Evolutionary conservation across 2,329 filamentous ascomycete genomes (phyloP).

Genomic region (Albifimbria verrucaria): DNA sequence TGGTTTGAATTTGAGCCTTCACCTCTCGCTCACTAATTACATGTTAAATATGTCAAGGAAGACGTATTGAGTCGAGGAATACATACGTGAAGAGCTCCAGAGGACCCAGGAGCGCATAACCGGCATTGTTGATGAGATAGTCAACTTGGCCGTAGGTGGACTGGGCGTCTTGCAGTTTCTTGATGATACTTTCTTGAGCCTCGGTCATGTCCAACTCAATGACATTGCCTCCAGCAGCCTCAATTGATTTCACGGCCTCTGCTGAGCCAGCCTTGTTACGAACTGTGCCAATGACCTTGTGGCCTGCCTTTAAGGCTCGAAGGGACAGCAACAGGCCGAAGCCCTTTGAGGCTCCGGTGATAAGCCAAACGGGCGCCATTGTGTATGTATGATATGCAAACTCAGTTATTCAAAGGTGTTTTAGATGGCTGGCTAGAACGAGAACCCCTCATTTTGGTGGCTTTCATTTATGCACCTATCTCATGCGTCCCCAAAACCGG

Average conservation of each 20-base stretch:
- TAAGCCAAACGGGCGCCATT: slow-evolving; percentile 17
- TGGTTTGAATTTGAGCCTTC: slow-evolving; percentile 40
- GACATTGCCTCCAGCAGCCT: slow-evolving; percentile 21
- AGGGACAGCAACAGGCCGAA: slow-evolving; percentile 17
- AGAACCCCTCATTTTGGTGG: slow-evolving; percentile 1
- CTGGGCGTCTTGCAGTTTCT: slow-evolving; percentile 20
- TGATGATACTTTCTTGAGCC: slow-evolving; percentile 17
- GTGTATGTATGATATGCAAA: background rate
- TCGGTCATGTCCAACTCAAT: slow-evolving; percentile 26
- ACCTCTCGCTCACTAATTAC: slow-evolving; percentile 32
- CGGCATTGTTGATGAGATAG: slow-evolving; percentile 51
- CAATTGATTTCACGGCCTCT: slow-evolving; percentile 14
- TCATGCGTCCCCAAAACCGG: background rate
- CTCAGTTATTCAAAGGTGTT: background rate
- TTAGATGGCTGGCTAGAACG: background rate
- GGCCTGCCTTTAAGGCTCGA: slow-evolving; percentile 14
- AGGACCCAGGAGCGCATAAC: slow-evolving; percentile 26
- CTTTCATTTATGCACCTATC: background rate
- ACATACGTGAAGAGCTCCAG: slow-evolving; percentile 23
- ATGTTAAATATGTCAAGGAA: slow-evolving; percentile 3
- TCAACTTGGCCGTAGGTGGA: slow-evolving; percentile 36
- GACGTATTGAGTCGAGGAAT: background rate
- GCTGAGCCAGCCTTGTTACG: slow-evolving; percentile 12
- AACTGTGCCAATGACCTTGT: slow-evolving; percentile 17
- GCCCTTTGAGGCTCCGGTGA: slow-evolving; percentile 19